Conservation (phyloP, 78 protist genomes). For the slime mould (Dictyostelium discoideum) region DNA sequence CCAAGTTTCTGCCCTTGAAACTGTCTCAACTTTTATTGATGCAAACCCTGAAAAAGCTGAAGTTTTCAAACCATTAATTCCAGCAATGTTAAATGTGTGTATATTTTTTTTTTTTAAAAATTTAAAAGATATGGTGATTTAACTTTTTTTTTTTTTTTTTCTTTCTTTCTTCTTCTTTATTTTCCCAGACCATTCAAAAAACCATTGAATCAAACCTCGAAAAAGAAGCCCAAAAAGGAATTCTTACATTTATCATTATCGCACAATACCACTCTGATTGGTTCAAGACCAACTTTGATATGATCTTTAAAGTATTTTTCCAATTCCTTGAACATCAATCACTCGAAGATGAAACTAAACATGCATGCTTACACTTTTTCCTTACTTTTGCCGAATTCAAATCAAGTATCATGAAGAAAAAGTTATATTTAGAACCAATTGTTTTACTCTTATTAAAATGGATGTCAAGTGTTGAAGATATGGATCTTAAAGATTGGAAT, state of each 20-base stretch:
- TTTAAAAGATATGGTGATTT: not conserved
- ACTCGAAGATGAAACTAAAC: constrained; percentile 80
- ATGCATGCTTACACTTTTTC: constrained; percentile 72
- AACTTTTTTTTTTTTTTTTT: not conserved
- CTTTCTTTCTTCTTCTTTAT: not conserved
- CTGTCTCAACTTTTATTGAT: constrained; percentile 33
- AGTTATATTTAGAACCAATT: not conserved
- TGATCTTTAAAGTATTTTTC: constrained; percentile 8
- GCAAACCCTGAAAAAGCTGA: constrained; percentile 2
- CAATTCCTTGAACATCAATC: constrained; percentile 1
- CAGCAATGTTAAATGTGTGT: constrained; percentile 53
- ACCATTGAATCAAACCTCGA: constrained; percentile 57
- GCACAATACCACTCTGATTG: constrained; percentile 65
- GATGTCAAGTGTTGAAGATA: constrained; percentile 79
- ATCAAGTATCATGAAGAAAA: constrained; percentile 28
- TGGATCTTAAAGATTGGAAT: constrained; percentile 23
- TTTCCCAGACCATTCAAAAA: not conserved
- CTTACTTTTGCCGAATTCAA: constrained; percentile 58
- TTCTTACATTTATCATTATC: constrained; percentile 40
- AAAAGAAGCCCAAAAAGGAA: constrained; percentile 63
- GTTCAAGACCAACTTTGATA: not conserved
- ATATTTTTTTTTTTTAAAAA: not conserved
- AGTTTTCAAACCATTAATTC: constrained; percentile 38
- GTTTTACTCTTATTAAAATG: constrained; percentile 75
- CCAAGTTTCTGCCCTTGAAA: constrained; percentile 44